Evolutionary conservation across 495 filamentous ascomycete genomes (phyloP).

Genomic region (Jackrogersella minutella): DNA sequence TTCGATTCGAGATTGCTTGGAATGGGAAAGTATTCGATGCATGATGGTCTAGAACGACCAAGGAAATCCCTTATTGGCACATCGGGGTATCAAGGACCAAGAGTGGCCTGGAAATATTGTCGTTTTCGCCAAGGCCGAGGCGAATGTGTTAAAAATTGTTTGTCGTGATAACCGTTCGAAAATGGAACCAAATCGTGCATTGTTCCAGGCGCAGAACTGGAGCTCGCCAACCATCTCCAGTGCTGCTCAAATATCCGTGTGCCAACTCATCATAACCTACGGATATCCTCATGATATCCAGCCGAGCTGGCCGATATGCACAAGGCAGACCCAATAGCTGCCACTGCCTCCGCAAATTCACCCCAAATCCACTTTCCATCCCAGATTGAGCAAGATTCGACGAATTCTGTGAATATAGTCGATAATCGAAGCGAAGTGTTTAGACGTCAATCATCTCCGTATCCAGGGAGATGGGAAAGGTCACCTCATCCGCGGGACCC

Average conservation of each 20-base stretch:
- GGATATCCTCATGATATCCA: constrained; percentile 35
- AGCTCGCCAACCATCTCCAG: constrained; percentile 23
- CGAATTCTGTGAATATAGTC: constrained; percentile 20
- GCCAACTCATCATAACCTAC: constrained; percentile 12
- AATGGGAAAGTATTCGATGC: constrained; percentile 3
- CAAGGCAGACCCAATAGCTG: constrained; percentile 36
- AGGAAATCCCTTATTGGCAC: constrained; percentile 5
- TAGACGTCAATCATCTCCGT: constrained; percentile 60
- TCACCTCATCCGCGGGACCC: constrained; percentile 66
- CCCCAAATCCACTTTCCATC: constrained; percentile 49
- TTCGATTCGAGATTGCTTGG: background rate
- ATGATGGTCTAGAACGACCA: constrained; percentile 8
- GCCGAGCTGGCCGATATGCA: constrained; percentile 38
- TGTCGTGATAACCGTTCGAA: constrained; percentile 3
- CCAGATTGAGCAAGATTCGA: constrained; percentile 46
- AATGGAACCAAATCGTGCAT: constrained; percentile 23
- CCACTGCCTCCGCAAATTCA: constrained; percentile 36
- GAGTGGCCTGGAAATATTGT: constrained; percentile 14
- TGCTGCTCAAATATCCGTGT: constrained; percentile 7
- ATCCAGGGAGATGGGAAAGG: constrained; percentile 45
- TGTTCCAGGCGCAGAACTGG: constrained; percentile 25
- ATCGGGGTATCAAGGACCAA: constrained; percentile 20
- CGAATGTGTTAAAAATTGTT: constrained; percentile 13
- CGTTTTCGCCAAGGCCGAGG: constrained; percentile 15
- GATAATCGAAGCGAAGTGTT: constrained; percentile 29